Conservation (phyloP, 306 rosid genomes). For the Quercus gilva region DNA sequence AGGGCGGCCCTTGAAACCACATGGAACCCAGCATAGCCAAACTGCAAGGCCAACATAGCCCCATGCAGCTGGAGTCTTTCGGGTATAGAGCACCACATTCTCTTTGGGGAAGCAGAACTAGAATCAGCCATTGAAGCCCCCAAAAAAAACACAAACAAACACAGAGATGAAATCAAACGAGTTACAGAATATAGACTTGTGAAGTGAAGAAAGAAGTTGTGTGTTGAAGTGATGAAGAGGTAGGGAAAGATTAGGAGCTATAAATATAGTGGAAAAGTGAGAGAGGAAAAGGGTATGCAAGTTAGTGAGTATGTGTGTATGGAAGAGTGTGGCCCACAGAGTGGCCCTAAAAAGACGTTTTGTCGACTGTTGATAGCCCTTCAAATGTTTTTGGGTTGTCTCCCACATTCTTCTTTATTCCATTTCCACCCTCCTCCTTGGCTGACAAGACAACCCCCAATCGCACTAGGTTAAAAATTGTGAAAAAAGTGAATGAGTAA, state of each 20-base stretch:
- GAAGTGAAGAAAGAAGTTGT: neutral
- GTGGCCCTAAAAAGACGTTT: conserved; percentile 46
- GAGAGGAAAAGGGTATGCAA: neutral
- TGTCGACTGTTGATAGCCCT: conserved; percentile 70
- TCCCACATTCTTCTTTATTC: conserved; percentile 63
- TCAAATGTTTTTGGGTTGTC: conserved; percentile 69
- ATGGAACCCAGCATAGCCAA: conserved; percentile 96
- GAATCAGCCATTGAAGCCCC: conserved; percentile 57
- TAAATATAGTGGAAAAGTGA: conserved; percentile 48
- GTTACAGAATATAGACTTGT: no score
- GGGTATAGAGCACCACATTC: conserved; percentile 82
- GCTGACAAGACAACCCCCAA: conserved; percentile 51
- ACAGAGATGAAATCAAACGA: no score
- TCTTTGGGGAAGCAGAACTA: conserved; percentile 36
- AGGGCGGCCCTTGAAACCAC: conserved; percentile 96
- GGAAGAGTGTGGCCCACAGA: conserved; percentile 28
- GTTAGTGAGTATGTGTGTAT: neutral
- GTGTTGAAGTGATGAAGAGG: conserved; percentile 41
- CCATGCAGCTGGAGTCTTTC: conserved; percentile 84
- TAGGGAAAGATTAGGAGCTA: conserved; percentile 25
- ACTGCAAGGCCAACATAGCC: conserved; percentile 94
- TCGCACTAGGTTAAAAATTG: conserved; percentile 23
- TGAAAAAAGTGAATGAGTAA: neutral
- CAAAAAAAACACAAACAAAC: neutral
- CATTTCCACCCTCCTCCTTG: conserved; percentile 32